Percentiles rank a stretch among this genome's conserved stretches.
Evolutionary conservation across 1,139 yeast genomes (phyloP).

Genomic region (Cylindricascospora bacillispora): DNA sequence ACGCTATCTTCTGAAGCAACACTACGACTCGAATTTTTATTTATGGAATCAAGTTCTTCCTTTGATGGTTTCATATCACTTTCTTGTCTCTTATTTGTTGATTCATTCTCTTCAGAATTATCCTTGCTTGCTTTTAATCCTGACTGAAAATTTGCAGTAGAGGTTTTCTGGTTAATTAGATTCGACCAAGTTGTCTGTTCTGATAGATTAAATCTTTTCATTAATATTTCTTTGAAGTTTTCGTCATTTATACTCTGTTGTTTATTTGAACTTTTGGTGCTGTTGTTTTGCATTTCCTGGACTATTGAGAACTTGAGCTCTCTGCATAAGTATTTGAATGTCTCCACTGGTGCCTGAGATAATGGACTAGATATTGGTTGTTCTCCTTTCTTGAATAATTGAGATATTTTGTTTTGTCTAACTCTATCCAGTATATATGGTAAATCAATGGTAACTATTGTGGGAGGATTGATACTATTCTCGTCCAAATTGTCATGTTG

Average conservation of each 20-base stretch:
- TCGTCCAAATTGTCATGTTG: constrained; percentile 6
- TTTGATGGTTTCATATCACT: constrained; percentile 1
- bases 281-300: constrained; percentile 9
- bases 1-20: too few relatives aligned
- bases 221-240: constrained; percentile 1
- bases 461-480: constrained; percentile 13
- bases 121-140: constrained; percentile 7
- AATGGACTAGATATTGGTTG: constrained; percentile 9
- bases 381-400: constrained; percentile 4
- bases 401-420: constrained; percentile 13
- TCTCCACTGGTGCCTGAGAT: constrained; percentile 22
- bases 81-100: background rate
- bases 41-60: background rate
- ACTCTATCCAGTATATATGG: constrained; percentile 21
- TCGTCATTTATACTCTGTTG: constrained; percentile 1
- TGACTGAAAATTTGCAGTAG: constrained; percentile 2
- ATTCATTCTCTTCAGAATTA: constrained; percentile 7
- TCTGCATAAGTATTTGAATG: constrained; percentile 22
- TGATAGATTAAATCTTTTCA: constrained; percentile 22
- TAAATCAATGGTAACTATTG: constrained; percentile 18
- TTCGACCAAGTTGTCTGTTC: constrained; percentile 26
- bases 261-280: constrained; percentile 4
- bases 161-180: constrained; percentile 14
- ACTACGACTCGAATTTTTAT: background rate
- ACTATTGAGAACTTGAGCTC: constrained; percentile 22